Evolutionary conservation across 2,329 filamentous ascomycete species (phyloP), one percentile per base, ranked within the genome.

Genomic region (Ascochyta lentis): DNA sequence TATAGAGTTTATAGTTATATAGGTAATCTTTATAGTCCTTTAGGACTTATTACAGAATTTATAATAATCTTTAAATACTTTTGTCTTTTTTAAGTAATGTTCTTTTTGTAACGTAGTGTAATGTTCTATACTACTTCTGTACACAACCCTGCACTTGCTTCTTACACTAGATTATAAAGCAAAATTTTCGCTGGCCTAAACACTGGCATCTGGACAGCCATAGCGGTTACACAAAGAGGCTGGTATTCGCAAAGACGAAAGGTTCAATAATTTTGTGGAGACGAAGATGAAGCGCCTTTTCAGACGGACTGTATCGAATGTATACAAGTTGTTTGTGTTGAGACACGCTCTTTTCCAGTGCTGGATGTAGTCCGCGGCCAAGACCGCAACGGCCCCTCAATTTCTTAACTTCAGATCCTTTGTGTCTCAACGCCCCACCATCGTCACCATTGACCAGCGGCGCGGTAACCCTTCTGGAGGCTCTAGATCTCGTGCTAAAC

Each of bases 401-500:
- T 34, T 52, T 45, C 26, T 38, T 34, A 44, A 26, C 22, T 16
- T 52, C 19, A 16, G 27, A 50, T 50, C 41, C 42, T 35, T 46
- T 50, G 35, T 31, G 41, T 15, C 35, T 42, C 42, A 43, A 51
- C 42, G 53, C 26, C 47, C 53, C 48, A 56, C 47, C 29, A 46
- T 46, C 35, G 27, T 50, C 52, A 50, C 41, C 41, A 56, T 23
- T 41, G 9, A 51, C 47, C 42, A 51, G 19, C 53, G 34, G 33
- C 24, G 26, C 33, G 53, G 42, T 51, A 51, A 56, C 31, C 49
- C 43, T 52, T 48, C 7, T 27, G 16, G 38, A 56, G 33, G 49
- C 54, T 57, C 54, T 57, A 57, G 54, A 57, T 53, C 39, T 49
- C 44, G 39, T 29, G 31, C 44, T 45, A 52, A 31, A 40, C 22